phyloP scores from a whole-genome alignment of 805 yeast species.

The Sugiyamaella marilandica region DNA sequence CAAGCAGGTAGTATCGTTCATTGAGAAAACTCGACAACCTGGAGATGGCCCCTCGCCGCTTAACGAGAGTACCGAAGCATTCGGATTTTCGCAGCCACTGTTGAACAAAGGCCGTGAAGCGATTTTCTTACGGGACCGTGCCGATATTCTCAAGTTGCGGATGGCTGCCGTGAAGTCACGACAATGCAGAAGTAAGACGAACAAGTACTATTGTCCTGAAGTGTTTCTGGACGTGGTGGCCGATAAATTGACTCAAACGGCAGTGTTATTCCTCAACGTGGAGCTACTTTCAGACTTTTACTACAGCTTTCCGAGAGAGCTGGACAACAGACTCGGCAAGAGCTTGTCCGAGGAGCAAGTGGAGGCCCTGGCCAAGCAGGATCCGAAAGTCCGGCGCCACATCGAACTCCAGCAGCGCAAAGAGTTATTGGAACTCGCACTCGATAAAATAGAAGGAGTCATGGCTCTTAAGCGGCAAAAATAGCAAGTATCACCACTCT shows the following conservation, averaged over 20 bases:
- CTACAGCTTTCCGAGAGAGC: constrained; percentile 91
- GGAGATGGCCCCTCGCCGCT: neutral
- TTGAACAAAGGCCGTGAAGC: constrained; percentile 81
- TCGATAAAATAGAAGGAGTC: constrained; percentile 80
- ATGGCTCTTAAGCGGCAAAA: constrained; percentile 51
- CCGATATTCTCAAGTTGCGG: constrained; percentile 66
- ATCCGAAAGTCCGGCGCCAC: constrained; percentile 83
- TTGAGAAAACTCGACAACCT: constrained; percentile 29
- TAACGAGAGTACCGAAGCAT: constrained; percentile 53
- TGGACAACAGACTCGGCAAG: constrained; percentile 68
- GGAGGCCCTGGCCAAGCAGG: constrained; percentile 89
- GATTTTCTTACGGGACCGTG: constrained; percentile 67
- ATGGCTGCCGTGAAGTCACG: constrained; percentile 68
- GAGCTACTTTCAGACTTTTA: constrained; percentile 92
- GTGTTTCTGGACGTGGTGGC: constrained; percentile 87
- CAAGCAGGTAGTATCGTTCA: constrained; percentile 72
- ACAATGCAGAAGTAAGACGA: constrained; percentile 70
- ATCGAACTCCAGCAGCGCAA: constrained; percentile 92
- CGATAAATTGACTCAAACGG: constrained; percentile 86
- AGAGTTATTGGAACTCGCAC: constrained; percentile 77
- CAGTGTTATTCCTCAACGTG: constrained; percentile 87
- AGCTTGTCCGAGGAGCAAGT: constrained; percentile 68
- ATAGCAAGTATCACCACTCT: neutral
- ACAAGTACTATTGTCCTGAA: constrained; percentile 91
- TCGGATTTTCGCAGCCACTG: constrained; percentile 77